Conservation (phyloP, 306 rosid species). For the Vigna reflexopilosa region DNA sequence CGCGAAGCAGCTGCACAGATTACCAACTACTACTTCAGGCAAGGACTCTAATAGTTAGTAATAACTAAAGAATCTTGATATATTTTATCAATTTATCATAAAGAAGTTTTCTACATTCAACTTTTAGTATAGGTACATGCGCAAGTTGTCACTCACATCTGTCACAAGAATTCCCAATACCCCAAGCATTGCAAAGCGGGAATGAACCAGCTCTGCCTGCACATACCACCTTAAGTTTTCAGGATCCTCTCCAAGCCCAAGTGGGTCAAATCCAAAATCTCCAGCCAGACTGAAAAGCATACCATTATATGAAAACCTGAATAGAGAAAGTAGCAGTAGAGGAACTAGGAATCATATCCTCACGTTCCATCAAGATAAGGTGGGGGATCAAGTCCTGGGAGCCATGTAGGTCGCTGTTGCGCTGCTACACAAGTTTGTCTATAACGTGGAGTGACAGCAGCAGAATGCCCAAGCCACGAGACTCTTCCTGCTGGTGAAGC, state of each 20-base stretch:
- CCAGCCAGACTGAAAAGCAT: conserved; percentile 69
- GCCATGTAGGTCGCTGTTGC: conserved; percentile 87
- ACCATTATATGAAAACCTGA: not conserved
- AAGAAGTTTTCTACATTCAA: not conserved
- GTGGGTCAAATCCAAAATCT: conserved; percentile 96
- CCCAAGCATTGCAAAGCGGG: conserved; percentile 95
- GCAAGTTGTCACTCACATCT: conserved; percentile 64
- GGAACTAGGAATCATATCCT: conserved; percentile 34
- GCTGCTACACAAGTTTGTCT: conserved; percentile 51
- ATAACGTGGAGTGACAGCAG: conserved; percentile 42
- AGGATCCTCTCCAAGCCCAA: conserved; percentile 94
- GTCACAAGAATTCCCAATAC: conserved; percentile 87
- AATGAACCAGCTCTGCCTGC: conserved; percentile 91
- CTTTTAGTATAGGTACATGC: not conserved
- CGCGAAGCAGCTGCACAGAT: conserved; percentile 77
- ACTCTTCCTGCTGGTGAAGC: conserved; percentile 40
- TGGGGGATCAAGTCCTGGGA: conserved; percentile 94
- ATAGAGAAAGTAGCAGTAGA: not conserved
- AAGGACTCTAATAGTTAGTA: not conserved
- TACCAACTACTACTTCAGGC: conserved; percentile 31
- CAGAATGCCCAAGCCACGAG: conserved; percentile 45
- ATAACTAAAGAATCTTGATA: not conserved
- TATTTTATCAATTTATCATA: not conserved
- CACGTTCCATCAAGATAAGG: conserved; percentile 89
- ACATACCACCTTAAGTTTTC: conserved; percentile 91